Percentiles rank a stretch among this genome's conserved stretches.
These are phyloP conservation scores for Diutina scorzettiae DNA, from an alignment of 1,139 yeast species.

Conservation along the genomic window DNA sequence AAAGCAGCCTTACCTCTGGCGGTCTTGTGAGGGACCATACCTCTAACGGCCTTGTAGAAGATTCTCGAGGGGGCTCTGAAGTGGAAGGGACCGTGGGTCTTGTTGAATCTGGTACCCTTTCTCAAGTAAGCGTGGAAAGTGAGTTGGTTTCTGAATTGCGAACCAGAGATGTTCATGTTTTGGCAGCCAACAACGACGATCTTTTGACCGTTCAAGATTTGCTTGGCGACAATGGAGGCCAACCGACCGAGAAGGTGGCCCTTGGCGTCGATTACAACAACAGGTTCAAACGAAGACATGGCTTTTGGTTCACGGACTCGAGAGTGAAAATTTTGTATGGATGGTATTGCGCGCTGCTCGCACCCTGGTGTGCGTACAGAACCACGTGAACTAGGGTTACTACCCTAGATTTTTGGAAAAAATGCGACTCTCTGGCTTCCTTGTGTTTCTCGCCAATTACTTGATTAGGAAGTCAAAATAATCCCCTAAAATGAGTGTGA, in stretches of 20 bases:
- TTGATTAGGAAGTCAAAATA: not conserved
- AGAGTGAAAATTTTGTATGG: constrained; percentile 5
- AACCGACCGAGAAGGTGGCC: constrained; percentile 99
- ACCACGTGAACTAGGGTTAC: constrained; percentile 1
- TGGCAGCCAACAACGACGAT: constrained; percentile 96
- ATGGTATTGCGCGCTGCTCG: not conserved
- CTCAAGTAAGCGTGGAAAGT: constrained; percentile 99
- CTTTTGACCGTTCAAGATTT: constrained; percentile 96
- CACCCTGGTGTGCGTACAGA: constrained; percentile 1
- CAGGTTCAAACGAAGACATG: constrained; percentile 92
- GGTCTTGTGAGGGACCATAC: constrained; percentile 99
- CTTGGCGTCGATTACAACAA: constrained; percentile 97
- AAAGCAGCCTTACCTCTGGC: constrained; percentile 99
- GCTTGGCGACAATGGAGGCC: constrained; percentile 98
- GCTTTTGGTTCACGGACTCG: not conserved
- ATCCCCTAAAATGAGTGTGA: not conserved
- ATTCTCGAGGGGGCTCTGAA: constrained; percentile 99
- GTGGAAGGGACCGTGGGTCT: constrained; percentile 99
- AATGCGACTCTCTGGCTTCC: too few relatives aligned
- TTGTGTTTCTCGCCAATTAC: too few relatives aligned
- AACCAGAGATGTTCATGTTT: constrained; percentile 98
- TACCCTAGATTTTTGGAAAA: too few relatives aligned
- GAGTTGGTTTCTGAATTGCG: constrained; percentile 98
- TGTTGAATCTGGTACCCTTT: constrained; percentile 98
- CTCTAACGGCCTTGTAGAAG: constrained; percentile 98